phyloP scores from a whole-genome alignment of 306 rosid genomes.

The Rosa lucieae region DNA sequence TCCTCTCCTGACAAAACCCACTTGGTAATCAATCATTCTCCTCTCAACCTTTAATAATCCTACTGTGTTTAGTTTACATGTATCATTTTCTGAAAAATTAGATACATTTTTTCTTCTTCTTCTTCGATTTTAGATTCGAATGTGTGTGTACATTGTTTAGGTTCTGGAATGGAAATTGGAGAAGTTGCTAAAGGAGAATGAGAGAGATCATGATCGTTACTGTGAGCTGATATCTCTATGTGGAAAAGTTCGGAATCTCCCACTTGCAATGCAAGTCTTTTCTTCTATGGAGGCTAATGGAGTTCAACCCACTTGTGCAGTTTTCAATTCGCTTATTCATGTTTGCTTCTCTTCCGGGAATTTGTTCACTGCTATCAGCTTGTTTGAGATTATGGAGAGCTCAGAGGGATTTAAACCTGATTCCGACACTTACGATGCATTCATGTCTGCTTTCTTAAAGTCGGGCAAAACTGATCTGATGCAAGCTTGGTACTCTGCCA shows the following conservation, averaged over 20 bases:
- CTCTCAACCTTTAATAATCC: background rate
- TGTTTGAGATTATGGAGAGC: conserved; percentile 66
- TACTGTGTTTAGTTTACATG: too few species aligned
- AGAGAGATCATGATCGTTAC: conserved; percentile 38
- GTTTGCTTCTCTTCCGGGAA: conserved; percentile 58
- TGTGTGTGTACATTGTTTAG: conserved; percentile 31
- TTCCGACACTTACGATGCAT: conserved; percentile 44
- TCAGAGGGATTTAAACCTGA: conserved; percentile 54
- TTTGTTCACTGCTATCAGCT: conserved; percentile 46
- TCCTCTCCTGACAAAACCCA: conserved; percentile 47
- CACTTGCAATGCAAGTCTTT: conserved; percentile 56
- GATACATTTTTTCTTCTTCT: too few species aligned
- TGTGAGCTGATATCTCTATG: conserved; percentile 54
- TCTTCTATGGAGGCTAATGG: conserved; percentile 62
- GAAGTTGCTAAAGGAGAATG: conserved; percentile 51
- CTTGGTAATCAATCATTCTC: conserved; percentile 35
- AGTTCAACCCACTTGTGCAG: conserved; percentile 46
- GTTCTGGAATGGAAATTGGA: conserved; percentile 77
- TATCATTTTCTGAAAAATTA: too few species aligned
- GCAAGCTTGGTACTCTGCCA: conserved; percentile 62
- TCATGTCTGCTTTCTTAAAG: conserved; percentile 48
- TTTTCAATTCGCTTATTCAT: conserved; percentile 62
- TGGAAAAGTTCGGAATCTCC: conserved; percentile 43
- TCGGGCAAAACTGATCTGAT: conserved; percentile 46
- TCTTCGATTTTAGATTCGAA: too few species aligned